Evolutionary conservation across 2,329 filamentous ascomycete species (phyloP).

Genomic region (Fusarium paranaense): DNA sequence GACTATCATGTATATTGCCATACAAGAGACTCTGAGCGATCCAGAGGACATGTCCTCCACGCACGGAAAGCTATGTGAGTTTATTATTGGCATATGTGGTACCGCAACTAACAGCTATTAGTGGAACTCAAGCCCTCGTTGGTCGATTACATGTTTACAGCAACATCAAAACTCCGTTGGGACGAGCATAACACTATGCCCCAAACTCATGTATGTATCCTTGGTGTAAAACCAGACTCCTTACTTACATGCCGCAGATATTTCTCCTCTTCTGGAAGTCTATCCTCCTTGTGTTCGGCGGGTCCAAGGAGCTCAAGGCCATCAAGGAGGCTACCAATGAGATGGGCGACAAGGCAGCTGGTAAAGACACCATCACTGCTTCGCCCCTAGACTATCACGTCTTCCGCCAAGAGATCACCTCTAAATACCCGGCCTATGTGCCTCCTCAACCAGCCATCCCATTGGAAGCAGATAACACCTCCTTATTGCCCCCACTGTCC

Average conservation of each 20-base stretch:
- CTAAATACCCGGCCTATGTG: constrained; percentile 97
- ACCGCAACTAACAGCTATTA: constrained; percentile 45
- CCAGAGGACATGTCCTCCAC: constrained; percentile 60
- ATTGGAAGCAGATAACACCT: constrained; percentile 90
- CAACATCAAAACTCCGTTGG: constrained; percentile 77
- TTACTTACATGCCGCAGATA: constrained; percentile 60
- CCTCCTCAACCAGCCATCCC: constrained; percentile 86
- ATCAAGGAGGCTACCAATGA: constrained; percentile 80
- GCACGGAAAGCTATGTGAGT: constrained; percentile 64
- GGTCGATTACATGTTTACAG: constrained; percentile 77
- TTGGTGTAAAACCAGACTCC: background rate
- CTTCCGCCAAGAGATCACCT: constrained; percentile 96
- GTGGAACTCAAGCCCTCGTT: constrained; percentile 74
- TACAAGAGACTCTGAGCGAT: constrained; percentile 68
- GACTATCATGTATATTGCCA: constrained; percentile 70
- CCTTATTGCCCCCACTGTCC: constrained; percentile 85
- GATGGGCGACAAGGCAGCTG: constrained; percentile 67
- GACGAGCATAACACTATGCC: constrained; percentile 73
- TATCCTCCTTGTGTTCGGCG: constrained; percentile 86
- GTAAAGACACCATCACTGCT: constrained; percentile 86
- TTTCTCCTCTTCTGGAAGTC: constrained; percentile 93
- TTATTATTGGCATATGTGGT: background rate
- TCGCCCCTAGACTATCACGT: constrained; percentile 96
- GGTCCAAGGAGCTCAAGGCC: constrained; percentile 76
- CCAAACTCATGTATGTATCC: constrained; percentile 68